These are phyloP conservation scores for Ephemerocybe angulata DNA, from an alignment of 768 basidiomycete species.

Conservation along the genomic window DNA sequence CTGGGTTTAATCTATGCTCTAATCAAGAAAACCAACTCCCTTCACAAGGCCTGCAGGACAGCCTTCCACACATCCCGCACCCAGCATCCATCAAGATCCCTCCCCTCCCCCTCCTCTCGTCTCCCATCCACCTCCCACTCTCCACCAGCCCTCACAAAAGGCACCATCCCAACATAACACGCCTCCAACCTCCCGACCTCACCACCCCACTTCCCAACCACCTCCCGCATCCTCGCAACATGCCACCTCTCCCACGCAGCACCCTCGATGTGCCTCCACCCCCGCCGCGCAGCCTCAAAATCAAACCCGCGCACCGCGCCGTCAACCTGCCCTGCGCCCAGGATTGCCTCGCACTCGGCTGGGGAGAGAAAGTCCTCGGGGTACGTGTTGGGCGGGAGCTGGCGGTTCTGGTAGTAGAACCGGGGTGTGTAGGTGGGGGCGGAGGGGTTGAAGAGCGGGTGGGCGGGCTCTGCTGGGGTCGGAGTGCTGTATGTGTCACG, in stretches of 20 bases:
- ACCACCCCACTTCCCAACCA: neutral
- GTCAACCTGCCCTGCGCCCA: neutral
- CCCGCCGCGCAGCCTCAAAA: neutral
- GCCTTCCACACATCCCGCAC: neutral
- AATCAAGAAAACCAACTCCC: too few species aligned
- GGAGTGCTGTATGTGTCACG: constrained; percentile 2
- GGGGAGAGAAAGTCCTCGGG: neutral
- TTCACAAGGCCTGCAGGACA: too few species aligned
- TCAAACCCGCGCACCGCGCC: neutral
- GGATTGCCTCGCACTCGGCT: neutral
- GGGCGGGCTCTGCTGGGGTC: neutral
- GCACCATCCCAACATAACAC: neutral
- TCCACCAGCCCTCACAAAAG: neutral
- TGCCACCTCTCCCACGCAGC: constrained; percentile 10
- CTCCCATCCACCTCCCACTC: neutral
- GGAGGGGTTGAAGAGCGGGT: neutral
- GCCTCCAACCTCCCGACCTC: neutral
- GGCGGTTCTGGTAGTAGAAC: neutral
- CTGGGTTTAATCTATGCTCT: too few species aligned
- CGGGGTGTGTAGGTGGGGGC: neutral
- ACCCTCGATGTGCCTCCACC: neutral
- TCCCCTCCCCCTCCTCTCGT: neutral
- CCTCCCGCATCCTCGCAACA: neutral
- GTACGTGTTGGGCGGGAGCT: neutral
- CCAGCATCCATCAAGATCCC: neutral